These are phyloP conservation scores for Pyricularia sp. DNA, from an alignment of 2,329 filamentous ascomycete species.

Conservation along the genomic window DNA sequence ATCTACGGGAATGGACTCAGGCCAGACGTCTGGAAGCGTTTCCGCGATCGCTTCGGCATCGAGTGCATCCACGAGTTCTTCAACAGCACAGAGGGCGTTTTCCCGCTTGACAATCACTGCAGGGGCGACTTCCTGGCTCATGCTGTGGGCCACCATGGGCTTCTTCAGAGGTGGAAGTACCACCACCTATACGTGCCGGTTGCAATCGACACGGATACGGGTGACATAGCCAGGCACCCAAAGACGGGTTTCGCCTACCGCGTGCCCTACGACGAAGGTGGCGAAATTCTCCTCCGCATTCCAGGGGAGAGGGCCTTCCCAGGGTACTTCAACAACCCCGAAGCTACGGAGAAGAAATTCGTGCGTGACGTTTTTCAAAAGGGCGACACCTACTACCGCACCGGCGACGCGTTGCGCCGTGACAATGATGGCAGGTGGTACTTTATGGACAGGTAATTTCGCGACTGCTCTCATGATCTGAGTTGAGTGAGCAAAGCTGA, in stretches of 20 bases:
- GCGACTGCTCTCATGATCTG: constrained; percentile 15
- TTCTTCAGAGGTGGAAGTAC: constrained; percentile 42
- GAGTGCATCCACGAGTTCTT: constrained; percentile 73
- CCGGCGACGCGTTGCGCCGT: constrained; percentile 55
- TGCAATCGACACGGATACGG: constrained; percentile 57
- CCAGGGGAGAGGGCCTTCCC: constrained; percentile 49
- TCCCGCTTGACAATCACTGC: constrained; percentile 62
- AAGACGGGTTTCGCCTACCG: constrained; percentile 59
- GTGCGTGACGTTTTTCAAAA: constrained; percentile 54
- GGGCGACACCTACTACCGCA: constrained; percentile 60
- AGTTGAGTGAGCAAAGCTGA: background rate
- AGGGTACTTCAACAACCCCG: constrained; percentile 61
- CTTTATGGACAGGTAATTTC: constrained; percentile 49
- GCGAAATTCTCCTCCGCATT: constrained; percentile 64
- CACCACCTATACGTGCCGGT: constrained; percentile 55
- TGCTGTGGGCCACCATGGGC: constrained; percentile 63
- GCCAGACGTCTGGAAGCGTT: constrained; percentile 76
- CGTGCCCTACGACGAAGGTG: constrained; percentile 55
- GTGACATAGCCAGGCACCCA: constrained; percentile 55
- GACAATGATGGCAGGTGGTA: constrained; percentile 57
- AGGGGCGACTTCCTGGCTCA: constrained; percentile 53
- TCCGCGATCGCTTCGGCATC: constrained; percentile 74
- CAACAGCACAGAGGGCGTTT: constrained; percentile 63
- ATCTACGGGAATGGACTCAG: constrained; percentile 81
- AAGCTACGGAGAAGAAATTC: constrained; percentile 59